Percentiles rank a stretch among this genome's conserved stretches.
These are phyloP conservation scores for Wickerhamomyces pijperi DNA, from an alignment of 805 yeast species.

Conservation along the genomic window DNA sequence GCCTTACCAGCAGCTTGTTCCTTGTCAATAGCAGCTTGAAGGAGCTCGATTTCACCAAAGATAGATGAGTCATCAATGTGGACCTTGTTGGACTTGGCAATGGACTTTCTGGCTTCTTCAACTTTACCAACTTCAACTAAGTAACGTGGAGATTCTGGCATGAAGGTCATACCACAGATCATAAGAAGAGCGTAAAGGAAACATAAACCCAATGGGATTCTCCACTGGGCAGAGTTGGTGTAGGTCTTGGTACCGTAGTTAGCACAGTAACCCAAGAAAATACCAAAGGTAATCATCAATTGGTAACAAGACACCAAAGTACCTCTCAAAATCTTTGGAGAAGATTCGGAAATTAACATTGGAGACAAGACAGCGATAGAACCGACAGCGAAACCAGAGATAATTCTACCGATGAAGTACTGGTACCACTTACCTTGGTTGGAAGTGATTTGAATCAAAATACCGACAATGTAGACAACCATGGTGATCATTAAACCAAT, in stretches of 20 bases:
- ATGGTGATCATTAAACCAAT: conserved; percentile 49
- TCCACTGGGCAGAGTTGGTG: conserved; percentile 67
- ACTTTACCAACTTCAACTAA: conserved; percentile 27
- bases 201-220: conserved; percentile 58
- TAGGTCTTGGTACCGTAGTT: conserved; percentile 51
- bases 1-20: conserved; percentile 56
- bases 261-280: conserved; percentile 66
- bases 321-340: conserved; percentile 66
- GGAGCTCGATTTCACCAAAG: conserved; percentile 43
- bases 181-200: no score
- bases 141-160: conserved; percentile 42
- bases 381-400: no score
- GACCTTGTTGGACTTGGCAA: conserved; percentile 38
- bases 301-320: conserved; percentile 61
- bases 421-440: conserved; percentile 48
- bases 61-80: conserved; percentile 42
- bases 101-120: conserved; percentile 31
- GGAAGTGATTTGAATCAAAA: conserved; percentile 51
- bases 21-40: conserved; percentile 49
- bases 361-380: no score
- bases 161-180: conserved; percentile 29
- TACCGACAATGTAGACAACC: conserved; percentile 57
- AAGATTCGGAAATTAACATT: conserved; percentile 55
- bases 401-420: no score
- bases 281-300: conserved; percentile 60